Evolutionary conservation across 805 yeast species (phyloP).

Genomic region (Spencermartinsiella europaea): DNA sequence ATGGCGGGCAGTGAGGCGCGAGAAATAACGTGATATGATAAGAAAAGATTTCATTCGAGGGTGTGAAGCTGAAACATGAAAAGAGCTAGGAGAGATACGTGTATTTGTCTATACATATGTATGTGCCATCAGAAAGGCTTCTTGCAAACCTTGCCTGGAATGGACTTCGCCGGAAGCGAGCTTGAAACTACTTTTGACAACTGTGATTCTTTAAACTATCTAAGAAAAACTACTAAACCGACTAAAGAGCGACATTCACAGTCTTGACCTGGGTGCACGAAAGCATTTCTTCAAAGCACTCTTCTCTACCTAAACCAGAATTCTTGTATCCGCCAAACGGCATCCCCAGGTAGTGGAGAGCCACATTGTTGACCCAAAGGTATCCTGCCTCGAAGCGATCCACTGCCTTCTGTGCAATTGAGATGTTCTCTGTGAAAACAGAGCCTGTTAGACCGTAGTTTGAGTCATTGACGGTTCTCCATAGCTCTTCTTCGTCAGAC

Average conservation of each 20-base stretch:
- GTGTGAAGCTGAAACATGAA: too few relatives aligned
- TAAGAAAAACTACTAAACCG: too few relatives aligned
- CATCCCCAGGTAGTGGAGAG: constrained; percentile 56
- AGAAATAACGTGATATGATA: too few relatives aligned
- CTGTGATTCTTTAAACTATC: too few relatives aligned
- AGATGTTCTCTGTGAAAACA: constrained; percentile 64
- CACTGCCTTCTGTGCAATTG: constrained; percentile 61
- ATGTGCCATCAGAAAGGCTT: too few relatives aligned
- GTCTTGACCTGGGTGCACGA: constrained; percentile 73
- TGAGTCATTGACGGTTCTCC: constrained; percentile 64
- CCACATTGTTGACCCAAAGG: constrained; percentile 65
- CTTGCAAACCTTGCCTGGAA: too few relatives aligned
- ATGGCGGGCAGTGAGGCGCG: too few relatives aligned
- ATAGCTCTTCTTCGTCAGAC: constrained; percentile 59
- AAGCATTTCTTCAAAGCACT: constrained; percentile 67
- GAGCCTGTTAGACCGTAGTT: constrained; percentile 80
- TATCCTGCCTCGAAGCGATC: constrained; percentile 59
- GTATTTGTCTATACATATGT: too few relatives aligned
- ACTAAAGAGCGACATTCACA: constrained; percentile 36
- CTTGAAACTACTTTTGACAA: too few relatives aligned
- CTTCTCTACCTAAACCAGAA: constrained; percentile 78
- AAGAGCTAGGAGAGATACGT: too few relatives aligned
- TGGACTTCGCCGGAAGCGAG: too few relatives aligned
- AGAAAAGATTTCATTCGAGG: too few relatives aligned
- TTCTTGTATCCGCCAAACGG: constrained; percentile 81